Percentiles rank a stretch among this genome's conserved stretches.
Conservation (phyloP, 2,329 filamentous ascomycete genomes). For the Colletotrichum siamense region DNA sequence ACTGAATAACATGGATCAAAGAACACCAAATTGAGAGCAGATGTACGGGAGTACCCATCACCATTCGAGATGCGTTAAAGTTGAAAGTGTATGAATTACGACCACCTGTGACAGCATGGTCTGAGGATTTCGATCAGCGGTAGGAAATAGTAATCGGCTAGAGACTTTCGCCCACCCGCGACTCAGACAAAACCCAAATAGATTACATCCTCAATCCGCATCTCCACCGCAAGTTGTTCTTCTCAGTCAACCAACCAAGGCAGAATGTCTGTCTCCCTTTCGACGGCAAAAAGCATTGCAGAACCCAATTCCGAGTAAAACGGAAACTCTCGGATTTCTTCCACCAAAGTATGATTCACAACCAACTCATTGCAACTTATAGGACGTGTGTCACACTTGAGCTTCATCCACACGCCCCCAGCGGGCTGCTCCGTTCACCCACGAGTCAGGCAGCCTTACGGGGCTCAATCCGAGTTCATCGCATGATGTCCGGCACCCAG, state of each 20-base stretch:
- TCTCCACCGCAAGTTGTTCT: not conserved
- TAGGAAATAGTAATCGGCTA: not conserved
- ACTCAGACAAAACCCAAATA: not conserved
- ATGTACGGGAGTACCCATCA: no score
- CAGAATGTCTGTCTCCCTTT: not conserved
- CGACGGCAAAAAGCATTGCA: not conserved
- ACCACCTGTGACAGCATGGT: no score
- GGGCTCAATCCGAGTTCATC: not conserved
- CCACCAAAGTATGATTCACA: not conserved
- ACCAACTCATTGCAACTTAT: not conserved
- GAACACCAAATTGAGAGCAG: no score
- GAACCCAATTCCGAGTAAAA: not conserved
- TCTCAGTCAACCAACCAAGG: accelerated
- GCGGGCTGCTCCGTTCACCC: not conserved
- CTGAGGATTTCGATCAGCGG: not conserved
- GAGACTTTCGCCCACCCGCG: accelerated
- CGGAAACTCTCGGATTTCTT: not conserved
- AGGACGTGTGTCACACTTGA: not conserved
- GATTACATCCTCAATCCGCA: not conserved
- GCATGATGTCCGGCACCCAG: not conserved
- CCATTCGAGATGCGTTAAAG: no score
- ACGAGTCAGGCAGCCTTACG: not conserved
- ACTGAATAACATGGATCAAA: no score
- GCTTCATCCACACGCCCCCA: not conserved
- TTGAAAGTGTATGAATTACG: no score